phyloP scores from a whole-genome alignment of 805 yeast genomes.

The Debaryomyces prosopidis region DNA sequence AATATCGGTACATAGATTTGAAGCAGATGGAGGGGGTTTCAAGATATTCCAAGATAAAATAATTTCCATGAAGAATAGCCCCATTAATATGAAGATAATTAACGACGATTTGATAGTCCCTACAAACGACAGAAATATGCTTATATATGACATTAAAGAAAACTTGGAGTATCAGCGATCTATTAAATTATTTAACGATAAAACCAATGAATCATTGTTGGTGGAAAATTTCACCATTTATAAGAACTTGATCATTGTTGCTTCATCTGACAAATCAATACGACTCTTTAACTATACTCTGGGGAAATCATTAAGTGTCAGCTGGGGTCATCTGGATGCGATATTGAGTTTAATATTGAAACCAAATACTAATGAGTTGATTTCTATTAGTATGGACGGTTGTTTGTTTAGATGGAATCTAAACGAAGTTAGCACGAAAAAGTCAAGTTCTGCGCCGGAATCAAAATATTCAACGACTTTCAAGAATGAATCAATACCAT shows the following conservation, averaged over 20 bases:
- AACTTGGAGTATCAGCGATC: conserved; percentile 33
- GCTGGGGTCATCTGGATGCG: conserved; percentile 56
- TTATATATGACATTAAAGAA: conserved; percentile 35
- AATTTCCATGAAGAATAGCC: conserved; percentile 52
- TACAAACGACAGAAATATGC: conserved; percentile 50
- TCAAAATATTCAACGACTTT: conserved; percentile 1
- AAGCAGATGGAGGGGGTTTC: conserved; percentile 15
- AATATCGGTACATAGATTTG: conserved; percentile 50
- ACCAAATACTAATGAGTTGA: conserved; percentile 20
- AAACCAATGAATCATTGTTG: conserved; percentile 40
- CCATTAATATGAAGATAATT: conserved; percentile 40
- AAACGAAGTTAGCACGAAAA: conserved; percentile 1
- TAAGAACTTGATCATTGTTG: conserved; percentile 34
- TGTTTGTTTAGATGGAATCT: conserved; percentile 53
- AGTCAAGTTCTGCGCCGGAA: neutral
- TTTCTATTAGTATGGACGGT: conserved; percentile 54
- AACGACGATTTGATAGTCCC: conserved; percentile 48
- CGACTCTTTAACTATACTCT: conserved; percentile 45
- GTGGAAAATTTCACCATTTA: conserved; percentile 44
- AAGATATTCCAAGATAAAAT: conserved; percentile 42
- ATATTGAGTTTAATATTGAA: conserved; percentile 42
- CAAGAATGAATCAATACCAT: conserved; percentile 11
- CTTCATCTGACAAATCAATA: conserved; percentile 60
- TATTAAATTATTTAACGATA: conserved; percentile 43
- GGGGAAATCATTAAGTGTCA: conserved; percentile 49